These are phyloP conservation scores for Vinca minor DNA, from an alignment of 257 asterid genomes.

Conservation along the genomic window DNA sequence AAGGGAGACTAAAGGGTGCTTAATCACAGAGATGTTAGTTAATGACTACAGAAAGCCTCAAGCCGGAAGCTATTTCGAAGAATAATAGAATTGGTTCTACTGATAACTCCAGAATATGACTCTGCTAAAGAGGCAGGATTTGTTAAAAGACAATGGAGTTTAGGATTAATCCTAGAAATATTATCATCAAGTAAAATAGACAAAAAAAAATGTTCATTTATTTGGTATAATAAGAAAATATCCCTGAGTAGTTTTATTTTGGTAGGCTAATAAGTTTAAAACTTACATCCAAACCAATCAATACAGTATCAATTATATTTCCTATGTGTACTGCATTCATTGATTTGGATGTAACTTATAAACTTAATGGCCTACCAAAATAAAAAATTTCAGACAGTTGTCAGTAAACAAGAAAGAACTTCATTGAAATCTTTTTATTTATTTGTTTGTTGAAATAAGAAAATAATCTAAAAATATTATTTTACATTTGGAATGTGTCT, in stretches of 20 bases:
- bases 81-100: slow-evolving; percentile 4
- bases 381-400: not conserved
- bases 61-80: too few relatives aligned
- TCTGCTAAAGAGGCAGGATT: not conserved
- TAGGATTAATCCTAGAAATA: not conserved
- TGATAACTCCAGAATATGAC: too few relatives aligned
- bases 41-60: not conserved
- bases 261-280: too few relatives aligned
- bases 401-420: not conserved
- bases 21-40: not conserved
- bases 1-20: slow-evolving; percentile 25
- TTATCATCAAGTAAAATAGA: too few relatives aligned
- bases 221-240: not conserved
- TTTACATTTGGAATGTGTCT: not conserved
- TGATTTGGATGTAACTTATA: too few relatives aligned
- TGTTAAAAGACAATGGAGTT: not conserved
- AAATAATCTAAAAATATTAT: not conserved
- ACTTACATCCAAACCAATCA: too few relatives aligned
- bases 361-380: too few relatives aligned
- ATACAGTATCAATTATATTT: too few relatives aligned
- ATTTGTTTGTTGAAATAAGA: not conserved
- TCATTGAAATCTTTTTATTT: not conserved
- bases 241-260: too few relatives aligned
- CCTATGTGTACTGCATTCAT: too few relatives aligned
- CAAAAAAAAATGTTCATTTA: not conserved